A percentile compares a stretch with the other conserved stretches of the same genome.
Evolutionary conservation across 768 basidiomycete species (phyloP).

Genomic region (Termitomyces sp.): DNA sequence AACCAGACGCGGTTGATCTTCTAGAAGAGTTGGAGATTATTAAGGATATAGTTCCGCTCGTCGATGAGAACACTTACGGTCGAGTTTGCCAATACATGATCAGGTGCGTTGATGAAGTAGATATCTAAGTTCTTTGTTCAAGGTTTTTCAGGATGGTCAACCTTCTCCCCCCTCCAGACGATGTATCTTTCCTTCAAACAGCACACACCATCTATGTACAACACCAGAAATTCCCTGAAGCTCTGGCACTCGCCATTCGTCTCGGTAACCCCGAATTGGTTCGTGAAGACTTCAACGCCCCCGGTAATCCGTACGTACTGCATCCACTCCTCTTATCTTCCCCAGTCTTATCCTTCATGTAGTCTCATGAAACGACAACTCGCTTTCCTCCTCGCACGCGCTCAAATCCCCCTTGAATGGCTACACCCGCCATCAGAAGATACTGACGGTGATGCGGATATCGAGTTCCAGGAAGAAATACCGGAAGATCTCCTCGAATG

Average conservation of each 20-base stretch:
- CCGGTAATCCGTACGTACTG: slow-evolving; percentile 73
- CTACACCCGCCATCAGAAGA: slow-evolving; percentile 55
- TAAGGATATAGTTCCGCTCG: slow-evolving; percentile 65
- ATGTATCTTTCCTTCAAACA: slow-evolving; percentile 80
- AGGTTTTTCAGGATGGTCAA: slow-evolving; percentile 63
- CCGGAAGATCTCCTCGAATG: slow-evolving; percentile 82
- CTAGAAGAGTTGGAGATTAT: slow-evolving; percentile 92
- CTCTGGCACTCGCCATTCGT: slow-evolving; percentile 79
- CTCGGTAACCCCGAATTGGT: slow-evolving; percentile 79
- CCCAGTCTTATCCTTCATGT: background rate
- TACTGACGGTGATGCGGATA: slow-evolving; percentile 48
- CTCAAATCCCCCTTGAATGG: slow-evolving; percentile 90
- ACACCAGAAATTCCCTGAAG: slow-evolving; percentile 86
- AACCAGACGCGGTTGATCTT: slow-evolving; percentile 96
- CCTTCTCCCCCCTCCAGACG: slow-evolving; percentile 90
- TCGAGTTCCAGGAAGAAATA: slow-evolving; percentile 57
- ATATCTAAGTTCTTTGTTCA: background rate
- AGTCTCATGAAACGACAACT: slow-evolving; percentile 93
- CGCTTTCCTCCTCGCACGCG: slow-evolving; percentile 88
- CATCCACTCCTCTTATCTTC: background rate
- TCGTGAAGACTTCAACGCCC: slow-evolving; percentile 82
- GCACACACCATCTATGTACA: slow-evolving; percentile 88
- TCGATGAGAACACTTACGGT: slow-evolving; percentile 82
- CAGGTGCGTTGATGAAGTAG: slow-evolving; percentile 43
- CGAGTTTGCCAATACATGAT: slow-evolving; percentile 97